These are phyloP conservation scores for Rheum nobile DNA, from an alignment of 148 eudicot genomes.

Conservation along the genomic window DNA sequence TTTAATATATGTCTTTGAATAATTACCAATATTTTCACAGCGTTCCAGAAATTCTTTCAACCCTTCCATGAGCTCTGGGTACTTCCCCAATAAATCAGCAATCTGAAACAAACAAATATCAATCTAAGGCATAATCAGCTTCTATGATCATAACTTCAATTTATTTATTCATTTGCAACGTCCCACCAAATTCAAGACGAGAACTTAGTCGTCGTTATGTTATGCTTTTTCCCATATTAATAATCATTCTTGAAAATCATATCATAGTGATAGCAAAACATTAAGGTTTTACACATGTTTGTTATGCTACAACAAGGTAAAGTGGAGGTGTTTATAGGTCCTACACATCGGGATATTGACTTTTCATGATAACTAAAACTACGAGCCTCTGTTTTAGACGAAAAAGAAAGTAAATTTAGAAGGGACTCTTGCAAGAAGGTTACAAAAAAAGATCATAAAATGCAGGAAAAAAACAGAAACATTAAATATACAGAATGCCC, in stretches of 20 bases:
- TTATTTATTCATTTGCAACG: too few relatives aligned
- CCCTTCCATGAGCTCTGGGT: constrained; percentile 97
- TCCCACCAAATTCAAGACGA: too few relatives aligned
- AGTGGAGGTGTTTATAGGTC: not conserved
- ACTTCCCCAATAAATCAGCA: constrained; percentile 76
- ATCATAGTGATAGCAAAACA: not conserved
- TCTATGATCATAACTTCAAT: not conserved
- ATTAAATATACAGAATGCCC: too few relatives aligned
- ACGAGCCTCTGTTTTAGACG: not conserved
- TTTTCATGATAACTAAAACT: not conserved
- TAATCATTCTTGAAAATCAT: not conserved
- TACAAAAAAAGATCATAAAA: too few relatives aligned
- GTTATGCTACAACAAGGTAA: not conserved
- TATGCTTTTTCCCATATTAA: not conserved
- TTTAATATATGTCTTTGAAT: not conserved
- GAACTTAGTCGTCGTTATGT: too few relatives aligned
- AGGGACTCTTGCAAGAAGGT: too few relatives aligned
- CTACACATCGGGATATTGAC: not conserved
- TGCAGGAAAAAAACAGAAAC: too few relatives aligned
- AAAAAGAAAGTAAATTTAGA: not conserved
- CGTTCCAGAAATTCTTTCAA: constrained; percentile 80
- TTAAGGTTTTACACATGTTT: not conserved
- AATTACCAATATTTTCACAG: constrained; percentile 73
- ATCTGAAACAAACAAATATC: constrained; percentile 35
- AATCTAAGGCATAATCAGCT: not conserved